Evolutionary conservation across 2,329 filamentous ascomycete species (phyloP), one percentile per base, ranked within the genome.

Genomic region (Alternaria infectoria): DNA sequence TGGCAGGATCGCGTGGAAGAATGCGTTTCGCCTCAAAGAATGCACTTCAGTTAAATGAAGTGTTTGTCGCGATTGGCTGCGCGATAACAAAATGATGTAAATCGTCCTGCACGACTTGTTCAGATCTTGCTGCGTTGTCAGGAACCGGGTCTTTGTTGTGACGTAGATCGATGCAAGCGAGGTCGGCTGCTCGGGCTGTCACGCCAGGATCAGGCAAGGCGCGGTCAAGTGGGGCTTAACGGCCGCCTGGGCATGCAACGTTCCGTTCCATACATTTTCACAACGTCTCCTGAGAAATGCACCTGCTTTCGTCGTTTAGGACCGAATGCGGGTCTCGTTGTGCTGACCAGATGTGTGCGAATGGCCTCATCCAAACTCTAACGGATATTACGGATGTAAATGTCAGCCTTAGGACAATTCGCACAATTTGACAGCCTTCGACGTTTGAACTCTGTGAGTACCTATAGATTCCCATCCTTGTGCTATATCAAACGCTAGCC

Each of bases 401-500:
- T 10, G 21, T 47, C 23, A 54, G 43, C 49, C 17, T 54, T 32
- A 40, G 11, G 28, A 32, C 30, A 23, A 17, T 25, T 30, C 40
- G n/a, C 30, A 47, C 13, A 25, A 28, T 23, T 13, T 11, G 56
- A 28, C n/a, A 19, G 28, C 25, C 21, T 43, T 54, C 12, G 17
- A 21, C 19, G 51, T 30, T 44, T 32, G 26, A 17, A 19, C 17
- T 40, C n/a, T 40, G 15, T 40, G 36, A 40, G 54, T 50, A 52
- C 45, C 63, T 70, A 66, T 71, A 71, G 51, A 43, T 32, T 15
- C 54, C 30, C 23, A 71, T 60, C 75, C 74, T 70, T 71, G 74
- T 59, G 26, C 64, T 70, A 76, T 77, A 77, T 55, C 61, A 61
- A 19, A 55, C 64, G 60, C 62, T 69, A 66, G 58, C 54, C 69